Conservation (phyloP, 495 filamentous ascomycete genomes). For the Letharia columbiana region DNA sequence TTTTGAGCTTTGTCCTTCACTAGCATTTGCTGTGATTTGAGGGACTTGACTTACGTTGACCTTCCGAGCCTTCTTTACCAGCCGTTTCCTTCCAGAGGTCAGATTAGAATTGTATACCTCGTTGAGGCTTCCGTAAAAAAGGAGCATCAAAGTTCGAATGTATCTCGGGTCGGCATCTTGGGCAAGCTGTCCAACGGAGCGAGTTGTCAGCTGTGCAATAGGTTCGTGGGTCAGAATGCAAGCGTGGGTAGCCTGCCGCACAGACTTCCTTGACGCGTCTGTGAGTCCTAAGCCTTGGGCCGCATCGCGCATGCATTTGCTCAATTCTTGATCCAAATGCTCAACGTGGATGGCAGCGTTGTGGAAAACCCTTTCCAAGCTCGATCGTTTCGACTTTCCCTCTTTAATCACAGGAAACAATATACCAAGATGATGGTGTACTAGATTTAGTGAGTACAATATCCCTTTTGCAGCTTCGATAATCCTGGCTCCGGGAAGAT, state of each 20-base stretch:
- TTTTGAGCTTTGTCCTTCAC: slow-evolving; percentile 21
- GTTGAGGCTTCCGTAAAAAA: slow-evolving; percentile 70
- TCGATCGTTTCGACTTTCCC: slow-evolving; percentile 56
- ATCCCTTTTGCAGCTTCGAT: slow-evolving; percentile 80
- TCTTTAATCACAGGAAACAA: slow-evolving; percentile 63
- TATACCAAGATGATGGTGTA: slow-evolving; percentile 66
- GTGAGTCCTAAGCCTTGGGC: slow-evolving; percentile 11
- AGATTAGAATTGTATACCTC: slow-evolving; percentile 57
- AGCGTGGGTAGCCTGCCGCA: slow-evolving; percentile 54
- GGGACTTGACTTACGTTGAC: slow-evolving; percentile 7
- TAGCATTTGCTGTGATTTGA: slow-evolving; percentile 17
- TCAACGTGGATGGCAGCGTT: slow-evolving; percentile 68
- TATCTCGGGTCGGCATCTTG: slow-evolving; percentile 68
- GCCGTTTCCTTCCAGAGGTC: slow-evolving; percentile 30
- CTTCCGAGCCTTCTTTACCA: background rate
- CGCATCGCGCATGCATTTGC: slow-evolving; percentile 45
- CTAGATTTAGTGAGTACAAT: slow-evolving; percentile 72
- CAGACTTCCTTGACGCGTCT: slow-evolving; percentile 52
- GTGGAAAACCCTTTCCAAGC: slow-evolving; percentile 69
- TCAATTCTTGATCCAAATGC: slow-evolving; percentile 63
- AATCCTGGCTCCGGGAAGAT: slow-evolving; percentile 50
- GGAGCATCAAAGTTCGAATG: slow-evolving; percentile 69
- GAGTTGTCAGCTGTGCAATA: slow-evolving; percentile 59
- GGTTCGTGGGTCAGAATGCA: slow-evolving; percentile 71
- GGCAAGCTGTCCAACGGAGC: slow-evolving; percentile 61